Evolutionary conservation across 495 filamentous ascomycete species (phyloP).

Genomic region (Podospora pseudopauciseta): DNA sequence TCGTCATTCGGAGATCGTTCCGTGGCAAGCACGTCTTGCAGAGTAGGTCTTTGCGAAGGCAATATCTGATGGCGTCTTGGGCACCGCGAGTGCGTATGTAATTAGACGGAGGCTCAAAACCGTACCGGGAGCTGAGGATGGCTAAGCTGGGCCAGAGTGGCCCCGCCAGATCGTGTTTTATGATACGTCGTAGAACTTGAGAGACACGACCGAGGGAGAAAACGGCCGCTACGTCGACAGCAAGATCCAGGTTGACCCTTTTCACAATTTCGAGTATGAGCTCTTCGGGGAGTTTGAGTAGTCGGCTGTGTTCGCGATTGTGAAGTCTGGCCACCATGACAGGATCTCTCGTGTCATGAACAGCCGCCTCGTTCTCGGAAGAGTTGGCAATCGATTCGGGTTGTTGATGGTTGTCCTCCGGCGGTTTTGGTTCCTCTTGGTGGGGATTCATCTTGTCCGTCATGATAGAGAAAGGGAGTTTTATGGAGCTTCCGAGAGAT

Average conservation of each 20-base stretch:
- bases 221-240: not conserved
- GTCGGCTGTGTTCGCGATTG: not conserved
- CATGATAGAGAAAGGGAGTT: no score
- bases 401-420: not conserved
- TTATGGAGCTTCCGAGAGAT: no score
- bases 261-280: not conserved
- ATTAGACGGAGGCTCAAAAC: no score
- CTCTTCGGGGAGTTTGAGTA: not conserved
- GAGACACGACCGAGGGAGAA: not conserved
- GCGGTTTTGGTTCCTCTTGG: not conserved
- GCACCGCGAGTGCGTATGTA: not conserved
- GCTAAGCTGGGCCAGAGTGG: no score
- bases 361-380: not conserved
- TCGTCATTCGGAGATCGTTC: not conserved
- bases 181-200: not conserved
- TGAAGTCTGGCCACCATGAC: not conserved
- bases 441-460: no score
- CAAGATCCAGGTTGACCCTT: not conserved
- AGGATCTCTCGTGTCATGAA: not conserved
- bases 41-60: not conserved
- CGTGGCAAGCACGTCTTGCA: conserved; percentile 18
- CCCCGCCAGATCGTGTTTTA: no score
- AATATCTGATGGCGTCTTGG: not conserved
- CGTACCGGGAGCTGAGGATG: no score
- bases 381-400: not conserved